Evolutionary conservation across 2,329 filamentous ascomycete species (phyloP), one percentile per base, ranked within the genome.

Genomic region (Lachnellula suecica): DNA sequence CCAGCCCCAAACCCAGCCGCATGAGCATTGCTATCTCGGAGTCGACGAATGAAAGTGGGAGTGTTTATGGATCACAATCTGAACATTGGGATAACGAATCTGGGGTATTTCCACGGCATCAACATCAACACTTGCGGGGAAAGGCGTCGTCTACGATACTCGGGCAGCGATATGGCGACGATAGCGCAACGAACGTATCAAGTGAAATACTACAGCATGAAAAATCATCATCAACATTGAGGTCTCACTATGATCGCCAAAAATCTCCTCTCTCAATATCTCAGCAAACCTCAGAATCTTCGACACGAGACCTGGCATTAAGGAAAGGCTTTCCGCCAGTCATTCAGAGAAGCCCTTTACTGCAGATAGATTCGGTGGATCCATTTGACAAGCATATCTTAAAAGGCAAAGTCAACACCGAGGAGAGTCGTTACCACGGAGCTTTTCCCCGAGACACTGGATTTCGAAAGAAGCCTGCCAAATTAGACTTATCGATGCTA

Each of bases 141-240:
- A 71, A 73, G 53, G 70, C 73, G 45, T 77, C 74, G 1, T 77
- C 75, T 9, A 74, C 74, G 17, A 56, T 76, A 37, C 59, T 77
- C 10, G 72, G 73, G 20, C 66, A 73, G 17, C 62, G 66, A 9
- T 72, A 60, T 54, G 52, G 51, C n/a, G 71, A 70, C n/a, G 69
- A 71, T 27, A 61, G 65, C 40, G 56, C 61, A 7, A 46, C 53
- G 17, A 70, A 70, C 22, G 72, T 68, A 54, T 49, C 69, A 22
- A 68, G 68, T 62, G 45, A 52, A 11, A 52, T 57, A 9, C 40
- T 74, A 42, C 64, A 63, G 45, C 57, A 62, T 37, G 66, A 72
- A 44, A 68, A 70, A 24, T 78, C 76, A 9, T 70, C 72, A 9
- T 73, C 74, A 1, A 74, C 74, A 3, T 60, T 77, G 10, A 72